Evolutionary conservation across 148 eudicot genomes (phyloP), one percentile per base, ranked within the genome.

Genomic region (Pouteria glomerata): DNA sequence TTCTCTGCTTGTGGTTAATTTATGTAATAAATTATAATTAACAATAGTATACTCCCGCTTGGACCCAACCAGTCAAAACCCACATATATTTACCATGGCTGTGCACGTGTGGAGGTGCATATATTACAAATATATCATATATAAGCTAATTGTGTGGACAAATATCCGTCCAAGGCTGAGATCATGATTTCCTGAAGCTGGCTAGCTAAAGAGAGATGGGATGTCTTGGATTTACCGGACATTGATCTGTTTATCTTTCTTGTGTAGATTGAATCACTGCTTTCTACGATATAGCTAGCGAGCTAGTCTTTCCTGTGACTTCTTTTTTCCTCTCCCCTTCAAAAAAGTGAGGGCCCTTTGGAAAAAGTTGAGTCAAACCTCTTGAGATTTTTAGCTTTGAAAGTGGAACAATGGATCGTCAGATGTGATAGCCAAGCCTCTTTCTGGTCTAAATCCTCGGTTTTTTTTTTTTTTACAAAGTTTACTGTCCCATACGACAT

Each of bases 361-460:
- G 2, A 57, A 26, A 57, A 39, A 51, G 63, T 26, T 41, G 73
- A 41, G 35, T 29, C 57, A 52, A 33, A 30, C 19, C n/a, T n/a
- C 30, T 31, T 52, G 3, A 53, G 60, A 68, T 33, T 70, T 70
- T 69, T 33, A 69, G 53, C 47, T 35, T 27, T 69, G 72, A 56
- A 50, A 27, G 47, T 52, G 60, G 71, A 68, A 59, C 21, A 59
- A 33, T 59, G n/a, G n/a, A n/a, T n/a, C n/a, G n/a, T n/a, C n/a
- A n/a, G n/a, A n/a, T n/a, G n/a, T n/a, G n/a, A n/a, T n/a, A n/a
- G n/a, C n/a, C n/a, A n/a, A n/a, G n/a, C n/a, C n/a, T n/a, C n/a
- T n/a, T n/a, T n/a, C n/a, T n/a, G n/a, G n/a, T n/a, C n/a, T n/a
- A n/a, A n/a, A n/a, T n/a, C n/a, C n/a, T n/a, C n/a, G n/a, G n/a